A percentile compares a stretch with the other conserved stretches of the same genome.
These are phyloP conservation scores for Bertia moriformis DNA, from an alignment of 2,329 filamentous ascomycete species.

Conservation along the genomic window DNA sequence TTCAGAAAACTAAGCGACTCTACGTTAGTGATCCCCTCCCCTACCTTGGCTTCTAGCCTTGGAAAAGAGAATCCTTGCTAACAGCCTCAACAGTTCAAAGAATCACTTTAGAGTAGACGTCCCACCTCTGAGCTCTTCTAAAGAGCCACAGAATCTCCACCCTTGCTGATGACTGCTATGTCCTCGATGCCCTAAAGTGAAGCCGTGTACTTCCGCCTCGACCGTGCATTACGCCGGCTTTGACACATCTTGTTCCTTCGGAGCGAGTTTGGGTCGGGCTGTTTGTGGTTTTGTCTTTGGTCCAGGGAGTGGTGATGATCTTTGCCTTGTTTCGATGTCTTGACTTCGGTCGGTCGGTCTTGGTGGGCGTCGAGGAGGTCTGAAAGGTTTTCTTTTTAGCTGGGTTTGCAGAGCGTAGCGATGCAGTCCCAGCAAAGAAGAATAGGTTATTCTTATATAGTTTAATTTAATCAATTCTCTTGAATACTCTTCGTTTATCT, in stretches of 20 bases:
- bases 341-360: constrained; percentile 1
- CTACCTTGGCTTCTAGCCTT: background rate
- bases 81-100: constrained; percentile 1
- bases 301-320: constrained; percentile 2
- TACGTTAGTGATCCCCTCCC: background rate
- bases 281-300: background rate
- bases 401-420: background rate
- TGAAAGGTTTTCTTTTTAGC: background rate
- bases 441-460: too few species aligned
- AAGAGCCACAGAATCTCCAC: constrained; percentile 2
- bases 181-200: constrained; percentile 2
- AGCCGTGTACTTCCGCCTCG: constrained; percentile 1
- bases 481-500: too few species aligned
- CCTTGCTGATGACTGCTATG: constrained; percentile 2
- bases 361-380: constrained; percentile 1
- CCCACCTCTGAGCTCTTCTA: constrained; percentile 1
- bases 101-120: constrained; percentile 2
- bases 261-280: background rate
- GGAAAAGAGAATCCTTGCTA: background rate
- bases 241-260: background rate
- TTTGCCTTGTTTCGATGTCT: background rate
- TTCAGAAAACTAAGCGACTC: background rate
- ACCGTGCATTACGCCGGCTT: background rate
- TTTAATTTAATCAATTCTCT: too few species aligned
- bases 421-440: too few species aligned